phyloP scores from a whole-genome alignment of 148 eudicot genomes.

The Agrostemma githago region DNA sequence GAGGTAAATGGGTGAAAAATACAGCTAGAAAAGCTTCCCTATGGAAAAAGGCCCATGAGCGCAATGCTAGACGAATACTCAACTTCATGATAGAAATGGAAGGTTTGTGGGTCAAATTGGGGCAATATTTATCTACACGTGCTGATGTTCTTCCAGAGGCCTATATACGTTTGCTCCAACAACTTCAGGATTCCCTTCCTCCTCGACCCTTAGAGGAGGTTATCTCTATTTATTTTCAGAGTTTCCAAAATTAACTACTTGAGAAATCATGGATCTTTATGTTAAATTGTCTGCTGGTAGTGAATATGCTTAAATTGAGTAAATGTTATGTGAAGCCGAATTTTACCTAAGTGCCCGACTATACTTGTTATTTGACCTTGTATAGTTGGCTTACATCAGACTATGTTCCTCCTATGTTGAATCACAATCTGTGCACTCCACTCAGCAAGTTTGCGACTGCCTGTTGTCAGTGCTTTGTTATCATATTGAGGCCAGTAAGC shows the following conservation, averaged over 20 bases:
- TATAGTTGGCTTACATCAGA: too few relatives aligned
- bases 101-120: constrained; percentile 97
- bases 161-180: constrained; percentile 66
- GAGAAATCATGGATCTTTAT: constrained; percentile 2
- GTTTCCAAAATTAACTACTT: constrained; percentile 4
- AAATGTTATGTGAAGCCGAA: neutral
- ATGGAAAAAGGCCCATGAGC: constrained; percentile 91
- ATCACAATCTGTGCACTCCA: too few relatives aligned
- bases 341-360: too few relatives aligned
- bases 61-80: constrained; percentile 91
- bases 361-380: too few relatives aligned
- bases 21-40: constrained; percentile 56
- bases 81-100: constrained; percentile 72
- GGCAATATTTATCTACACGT: constrained; percentile 96
- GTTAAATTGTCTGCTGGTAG: neutral
- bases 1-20: constrained; percentile 70
- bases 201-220: constrained; percentile 91
- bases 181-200: constrained; percentile 97
- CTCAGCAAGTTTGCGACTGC: too few relatives aligned
- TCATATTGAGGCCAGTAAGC: neutral
- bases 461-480: too few relatives aligned
- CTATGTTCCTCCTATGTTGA: too few relatives aligned
- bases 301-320: neutral
- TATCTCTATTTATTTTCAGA: constrained; percentile 19
- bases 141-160: constrained; percentile 99